These are phyloP conservation scores for Ogataea paradorogensis DNA, from an alignment of 805 yeast species.

Conservation along the genomic window DNA sequence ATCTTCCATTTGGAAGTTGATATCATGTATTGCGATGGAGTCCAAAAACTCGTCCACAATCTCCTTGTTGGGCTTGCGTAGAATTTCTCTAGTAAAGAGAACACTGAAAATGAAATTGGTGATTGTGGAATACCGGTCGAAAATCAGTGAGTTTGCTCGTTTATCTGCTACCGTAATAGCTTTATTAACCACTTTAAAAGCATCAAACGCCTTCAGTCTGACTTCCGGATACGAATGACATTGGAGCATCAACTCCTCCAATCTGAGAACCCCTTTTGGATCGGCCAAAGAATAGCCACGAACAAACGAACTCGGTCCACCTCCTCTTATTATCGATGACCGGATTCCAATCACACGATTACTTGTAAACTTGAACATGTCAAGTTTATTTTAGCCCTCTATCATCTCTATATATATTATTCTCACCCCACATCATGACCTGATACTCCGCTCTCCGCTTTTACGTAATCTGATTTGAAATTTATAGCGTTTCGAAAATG, in stretches of 20 bases:
- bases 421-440: slow-evolving; percentile 10
- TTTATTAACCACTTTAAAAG: slow-evolving; percentile 12
- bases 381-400: neutral
- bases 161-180: slow-evolving; percentile 15
- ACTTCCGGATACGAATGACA: slow-evolving; percentile 17
- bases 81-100: slow-evolving; percentile 11
- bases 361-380: slow-evolving; percentile 3
- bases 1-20: slow-evolving; percentile 13
- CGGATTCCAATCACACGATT: slow-evolving; percentile 1
- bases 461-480: slow-evolving; percentile 3
- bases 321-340: neutral
- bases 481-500: slow-evolving; percentile 24
- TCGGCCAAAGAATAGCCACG: slow-evolving; percentile 10
- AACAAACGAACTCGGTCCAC: slow-evolving; percentile 1
- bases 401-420: slow-evolving; percentile 1
- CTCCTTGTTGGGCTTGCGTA: slow-evolving; percentile 13
- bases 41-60: slow-evolving; percentile 15
- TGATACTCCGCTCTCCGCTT: slow-evolving; percentile 8
- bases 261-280: slow-evolving; percentile 14
- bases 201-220: slow-evolving; percentile 14
- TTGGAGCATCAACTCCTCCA: slow-evolving; percentile 17
- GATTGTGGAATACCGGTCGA: slow-evolving; percentile 7
- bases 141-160: slow-evolving; percentile 10
- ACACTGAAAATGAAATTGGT: slow-evolving; percentile 13
- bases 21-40: slow-evolving; percentile 10